Conservation (phyloP, 2,329 filamentous ascomycete species). For the Colletotrichum simmondsii region DNA sequence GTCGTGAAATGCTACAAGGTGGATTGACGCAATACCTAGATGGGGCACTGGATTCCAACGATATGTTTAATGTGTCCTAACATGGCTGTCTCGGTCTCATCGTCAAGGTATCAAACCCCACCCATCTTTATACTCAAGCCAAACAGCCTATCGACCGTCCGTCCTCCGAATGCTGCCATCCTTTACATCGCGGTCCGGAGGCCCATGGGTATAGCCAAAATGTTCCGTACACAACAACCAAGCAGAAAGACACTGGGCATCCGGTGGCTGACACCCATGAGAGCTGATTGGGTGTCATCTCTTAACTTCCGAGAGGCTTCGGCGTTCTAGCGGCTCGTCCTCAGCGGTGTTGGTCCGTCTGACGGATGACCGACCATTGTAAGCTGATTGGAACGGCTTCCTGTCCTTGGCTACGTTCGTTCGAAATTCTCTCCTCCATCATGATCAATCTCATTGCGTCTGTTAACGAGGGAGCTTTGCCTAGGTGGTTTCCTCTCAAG, state of each 20-base stretch:
- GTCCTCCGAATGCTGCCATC: neutral
- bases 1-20: neutral
- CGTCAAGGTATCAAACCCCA: neutral
- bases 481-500: neutral
- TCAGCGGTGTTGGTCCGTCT: neutral
- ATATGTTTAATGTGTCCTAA: neutral
- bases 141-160: neutral
- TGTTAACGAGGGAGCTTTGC: neutral
- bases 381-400: neutral
- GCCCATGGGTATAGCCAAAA: neutral
- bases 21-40: neutral
- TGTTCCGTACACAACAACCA: neutral
- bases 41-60: too few species aligned
- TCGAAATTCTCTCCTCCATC: too few species aligned
- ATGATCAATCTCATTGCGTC: neutral
- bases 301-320: slow-evolving; percentile 41
- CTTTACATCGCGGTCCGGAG: neutral
- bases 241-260: neutral
- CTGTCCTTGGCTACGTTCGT: too few species aligned
- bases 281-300: slow-evolving; percentile 41
- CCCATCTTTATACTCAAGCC: neutral
- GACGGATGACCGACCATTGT: too few species aligned
- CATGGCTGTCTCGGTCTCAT: neutral
- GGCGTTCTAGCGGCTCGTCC: slow-evolving; percentile 32
- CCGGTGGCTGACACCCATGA: neutral